Evolutionary conservation across 345 rosid species (phyloP), one percentile per base, ranked within the genome.

Genomic region (Corchorus olitorius): DNA sequence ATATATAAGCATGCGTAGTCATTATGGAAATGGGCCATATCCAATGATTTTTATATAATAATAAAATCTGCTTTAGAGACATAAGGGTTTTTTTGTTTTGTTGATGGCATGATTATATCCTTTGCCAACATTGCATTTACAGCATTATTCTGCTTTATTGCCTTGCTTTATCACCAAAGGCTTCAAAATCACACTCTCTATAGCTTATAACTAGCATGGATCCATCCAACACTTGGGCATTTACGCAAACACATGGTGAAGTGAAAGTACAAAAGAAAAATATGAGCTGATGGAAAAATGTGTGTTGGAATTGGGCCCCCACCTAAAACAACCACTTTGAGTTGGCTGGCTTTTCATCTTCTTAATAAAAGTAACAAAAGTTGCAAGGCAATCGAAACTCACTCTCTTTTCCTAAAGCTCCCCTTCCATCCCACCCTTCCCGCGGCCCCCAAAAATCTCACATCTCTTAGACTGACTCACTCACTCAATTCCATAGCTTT

Each of bases 261-360:
- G 6, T 65, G 50, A 77, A 81, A 79, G 77, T 45, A 79, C 69
- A 72, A 27, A 27, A 27, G 1, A 27, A 0, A 27, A 0, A 27
- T 27, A 54, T 8, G 4, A 3, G 48, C 49, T 19, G 65, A 75
- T 75, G 74, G 74, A 39, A 39, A 39, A n/a, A 35, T 56, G 41
- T 61, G 80, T 12, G 72, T 72, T 75, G 79, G 79, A 77, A 55
- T 6, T 73, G 81, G 81, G 81, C 6, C 79, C 78, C 88, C 86
- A 74, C 79, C 62, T 70, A 52, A 73, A 56, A 65, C 76, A 79
- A 67, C 37, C 72, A 75, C 83, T 82, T 88, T 74, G 82, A 78
- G 79, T 64, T 75, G 66, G 61, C 87, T 71, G 66, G 61, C 87
- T 71, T 86, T 88, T 66, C 74, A 81, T 83, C 82, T 78, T 70